Percentiles rank a stretch among this genome's conserved stretches.
Evolutionary conservation across 2,329 filamentous ascomycete species (phyloP).

Genomic region (Neonectria coccinea): DNA sequence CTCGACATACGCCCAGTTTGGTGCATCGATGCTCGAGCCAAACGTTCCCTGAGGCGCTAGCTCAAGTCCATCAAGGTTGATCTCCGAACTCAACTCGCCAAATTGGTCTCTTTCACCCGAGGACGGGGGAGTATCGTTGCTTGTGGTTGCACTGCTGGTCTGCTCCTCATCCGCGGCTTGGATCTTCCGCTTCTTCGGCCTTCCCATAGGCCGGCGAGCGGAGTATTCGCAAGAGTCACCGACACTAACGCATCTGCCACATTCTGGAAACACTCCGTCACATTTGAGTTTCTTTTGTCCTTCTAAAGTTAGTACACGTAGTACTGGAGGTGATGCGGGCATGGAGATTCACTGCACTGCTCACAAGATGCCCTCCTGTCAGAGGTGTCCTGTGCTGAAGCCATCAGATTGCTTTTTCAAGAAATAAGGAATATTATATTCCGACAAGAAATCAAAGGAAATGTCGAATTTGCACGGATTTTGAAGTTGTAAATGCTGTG

Average conservation of each 20-base stretch:
- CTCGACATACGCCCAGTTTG: constrained; percentile 31
- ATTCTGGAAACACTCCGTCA: constrained; percentile 39
- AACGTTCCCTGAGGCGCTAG: constrained; percentile 28
- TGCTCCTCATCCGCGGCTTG: constrained; percentile 10
- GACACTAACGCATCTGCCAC: constrained; percentile 33
- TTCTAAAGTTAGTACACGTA: constrained; percentile 21
- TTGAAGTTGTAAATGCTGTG: neutral
- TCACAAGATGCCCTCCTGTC: constrained; percentile 45
- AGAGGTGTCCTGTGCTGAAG: constrained; percentile 27
- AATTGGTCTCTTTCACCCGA: constrained; percentile 23
- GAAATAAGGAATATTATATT: neutral
- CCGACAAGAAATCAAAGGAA: neutral
- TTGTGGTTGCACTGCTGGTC: constrained; percentile 9
- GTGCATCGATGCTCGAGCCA: constrained; percentile 19
- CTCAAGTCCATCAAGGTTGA: constrained; percentile 27
- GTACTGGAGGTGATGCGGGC: neutral
- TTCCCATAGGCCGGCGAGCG: constrained; percentile 42
- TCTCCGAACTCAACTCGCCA: constrained; percentile 27
- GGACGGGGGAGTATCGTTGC: constrained; percentile 24
- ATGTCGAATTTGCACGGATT: neutral
- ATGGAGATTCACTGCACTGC: constrained; percentile 39
- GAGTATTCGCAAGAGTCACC: constrained; percentile 40
- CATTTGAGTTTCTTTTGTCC: constrained; percentile 46
- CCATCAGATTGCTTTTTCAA: constrained; percentile 18
- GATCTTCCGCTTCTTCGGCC: constrained; percentile 43